Evolutionary conservation across 225 moss, liverwort and hornwort species (phyloP), one percentile per base, ranked within the genome.

Genomic region (Climacium dendroides): DNA sequence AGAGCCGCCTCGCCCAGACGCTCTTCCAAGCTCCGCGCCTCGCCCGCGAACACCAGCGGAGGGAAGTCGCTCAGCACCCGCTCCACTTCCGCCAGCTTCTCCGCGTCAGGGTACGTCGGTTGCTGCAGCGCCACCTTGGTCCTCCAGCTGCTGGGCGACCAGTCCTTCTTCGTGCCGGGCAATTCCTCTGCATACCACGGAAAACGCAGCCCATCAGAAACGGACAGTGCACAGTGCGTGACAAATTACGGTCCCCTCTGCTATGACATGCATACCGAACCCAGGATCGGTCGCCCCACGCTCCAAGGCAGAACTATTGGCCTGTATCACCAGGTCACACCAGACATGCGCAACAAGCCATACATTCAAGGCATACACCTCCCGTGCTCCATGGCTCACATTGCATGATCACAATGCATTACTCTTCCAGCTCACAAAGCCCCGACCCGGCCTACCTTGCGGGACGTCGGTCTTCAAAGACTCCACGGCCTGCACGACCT

Each of bases 1-100:
- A 95, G 93, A 57, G 95, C 96, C 6, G 96, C 96, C 60, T 96
- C 96, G 11, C 85, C 96, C 57, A 96, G 80, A 58, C 91, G 93
- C 65, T 95, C 96, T 86, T 96, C 95, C 90, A 96, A 89, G 86
- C 92, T 87, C 26, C 96, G 81, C 23, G 95, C 96, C 90, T 96
- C 96, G 74, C 95, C 95, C 3, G 96, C 95, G 63, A 96, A 95
- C 63, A 96, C 96, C 34, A 96, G 88, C 19, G 95, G 96, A 18
- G 96, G 96, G 64, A 82, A 95, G 78, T 89, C 90, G 20, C 91
- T 80, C 35, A 96, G 84, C 55, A 92, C 59, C 1, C 83, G 54
- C 71, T 91, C 93, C 30, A 94, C 93, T 32, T 60, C 78, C 84
- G 76, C 89, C 60, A 95, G 91, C 45, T 94, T 90, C 72, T 53